These are phyloP conservation scores for Kondoa malvinella DNA, from an alignment of 768 basidiomycete genomes.

Conservation along the genomic window DNA sequence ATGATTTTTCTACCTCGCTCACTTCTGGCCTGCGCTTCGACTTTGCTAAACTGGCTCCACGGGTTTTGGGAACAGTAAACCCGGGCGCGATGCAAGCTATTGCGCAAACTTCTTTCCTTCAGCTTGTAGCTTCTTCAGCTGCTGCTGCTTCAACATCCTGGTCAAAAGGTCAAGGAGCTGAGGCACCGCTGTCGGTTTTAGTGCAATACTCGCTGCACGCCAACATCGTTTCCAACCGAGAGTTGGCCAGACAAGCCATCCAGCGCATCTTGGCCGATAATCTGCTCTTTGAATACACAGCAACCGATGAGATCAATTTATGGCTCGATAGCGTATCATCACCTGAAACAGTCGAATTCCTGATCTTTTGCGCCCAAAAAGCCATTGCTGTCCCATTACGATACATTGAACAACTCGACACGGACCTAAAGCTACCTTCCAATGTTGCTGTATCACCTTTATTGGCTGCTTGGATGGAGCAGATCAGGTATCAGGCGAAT, in stretches of 20 bases:
- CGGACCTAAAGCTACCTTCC: no score
- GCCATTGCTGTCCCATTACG: neutral
- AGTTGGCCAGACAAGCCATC: neutral
- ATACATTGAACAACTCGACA: neutral
- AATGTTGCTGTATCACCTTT: neutral
- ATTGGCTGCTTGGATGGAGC: slow-evolving; percentile 1
- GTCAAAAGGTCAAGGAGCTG: neutral
- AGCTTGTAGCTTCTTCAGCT: neutral
- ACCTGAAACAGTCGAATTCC: neutral
- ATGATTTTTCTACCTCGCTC: neutral
- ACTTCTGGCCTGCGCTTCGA: neutral
- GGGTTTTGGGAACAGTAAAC: neutral
- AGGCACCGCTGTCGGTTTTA: neutral
- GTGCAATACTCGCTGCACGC: neutral
- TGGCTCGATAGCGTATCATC: neutral
- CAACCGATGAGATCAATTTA: neutral
- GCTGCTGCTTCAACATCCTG: neutral
- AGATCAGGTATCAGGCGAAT: neutral
- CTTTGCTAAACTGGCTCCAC: neutral
- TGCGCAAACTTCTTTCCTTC: neutral
- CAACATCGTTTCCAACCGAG: neutral
- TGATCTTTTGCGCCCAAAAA: neutral
- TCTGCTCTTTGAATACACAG: neutral
- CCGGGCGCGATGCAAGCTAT: neutral
- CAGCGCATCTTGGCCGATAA: neutral